These are phyloP conservation scores for Ophiocordyceps camponoti-floridani DNA, from an alignment of 2,329 filamentous ascomycete genomes.

Conservation along the genomic window DNA sequence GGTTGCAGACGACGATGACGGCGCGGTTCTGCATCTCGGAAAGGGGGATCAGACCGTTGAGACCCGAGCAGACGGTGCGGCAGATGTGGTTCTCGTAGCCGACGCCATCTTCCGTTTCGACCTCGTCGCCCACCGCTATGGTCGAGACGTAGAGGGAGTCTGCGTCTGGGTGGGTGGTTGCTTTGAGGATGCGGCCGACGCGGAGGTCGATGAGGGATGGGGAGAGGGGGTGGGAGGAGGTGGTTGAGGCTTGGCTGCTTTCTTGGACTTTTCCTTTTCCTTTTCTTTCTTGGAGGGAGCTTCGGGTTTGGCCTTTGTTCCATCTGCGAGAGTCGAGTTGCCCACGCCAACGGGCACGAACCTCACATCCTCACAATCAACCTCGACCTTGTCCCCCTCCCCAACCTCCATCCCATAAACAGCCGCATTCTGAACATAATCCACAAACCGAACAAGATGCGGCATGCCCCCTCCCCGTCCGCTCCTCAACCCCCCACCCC, in stretches of 20 bases:
- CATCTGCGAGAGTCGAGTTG: conserved; percentile 51
- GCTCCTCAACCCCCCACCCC: conserved; percentile 68
- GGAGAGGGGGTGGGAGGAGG: conserved; percentile 53
- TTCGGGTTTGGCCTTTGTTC: conserved; percentile 33
- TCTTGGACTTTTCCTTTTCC: conserved; percentile 85
- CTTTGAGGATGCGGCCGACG: conserved; percentile 94
- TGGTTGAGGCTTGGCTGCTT: conserved; percentile 57
- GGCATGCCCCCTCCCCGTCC: conserved; percentile 81
- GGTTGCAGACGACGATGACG: conserved; percentile 88
- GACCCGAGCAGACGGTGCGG: conserved; percentile 88
- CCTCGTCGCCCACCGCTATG: conserved; percentile 85
- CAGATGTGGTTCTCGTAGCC: conserved; percentile 85
- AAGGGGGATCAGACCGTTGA: conserved; percentile 82
- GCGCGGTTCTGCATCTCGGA: conserved; percentile 95
- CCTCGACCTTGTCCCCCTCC: conserved; percentile 55
- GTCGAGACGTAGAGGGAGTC: conserved; percentile 92
- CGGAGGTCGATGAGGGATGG: conserved; percentile 84
- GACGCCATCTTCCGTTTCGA: conserved; percentile 71
- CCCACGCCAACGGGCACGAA: conserved; percentile 76
- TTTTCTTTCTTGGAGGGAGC: conserved; percentile 41
- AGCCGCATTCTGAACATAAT: conserved; percentile 85
- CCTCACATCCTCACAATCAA: conserved; percentile 65
- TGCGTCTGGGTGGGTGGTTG: conserved; percentile 86
- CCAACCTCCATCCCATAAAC: conserved; percentile 54
- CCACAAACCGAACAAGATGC: conserved; percentile 77